Conservation (phyloP, 1,284 basidiomycete species). For the Schizophyllum amplum region DNA sequence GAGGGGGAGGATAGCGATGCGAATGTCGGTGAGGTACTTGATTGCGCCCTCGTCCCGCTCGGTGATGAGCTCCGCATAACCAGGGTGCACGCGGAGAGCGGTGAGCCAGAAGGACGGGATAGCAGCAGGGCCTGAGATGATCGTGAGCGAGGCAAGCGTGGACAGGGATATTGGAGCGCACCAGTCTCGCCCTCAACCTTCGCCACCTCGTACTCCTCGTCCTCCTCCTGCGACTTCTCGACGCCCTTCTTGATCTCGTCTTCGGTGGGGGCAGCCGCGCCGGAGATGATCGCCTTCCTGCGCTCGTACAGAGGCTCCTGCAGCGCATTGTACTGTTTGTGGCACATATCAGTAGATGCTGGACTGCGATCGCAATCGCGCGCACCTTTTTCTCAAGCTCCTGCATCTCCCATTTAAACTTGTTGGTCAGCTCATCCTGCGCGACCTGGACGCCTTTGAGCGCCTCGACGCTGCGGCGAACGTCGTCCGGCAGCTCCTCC, state of each 20-base stretch:
- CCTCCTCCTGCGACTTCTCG: slow-evolving; percentile 57
- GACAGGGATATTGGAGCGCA: not conserved
- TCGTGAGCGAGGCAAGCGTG: not conserved
- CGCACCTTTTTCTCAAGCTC: slow-evolving; percentile 93
- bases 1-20: slow-evolving; percentile 51
- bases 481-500: slow-evolving; percentile 75
- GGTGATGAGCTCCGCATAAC: slow-evolving; percentile 84
- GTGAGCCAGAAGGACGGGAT: slow-evolving; percentile 81
- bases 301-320: slow-evolving; percentile 87
- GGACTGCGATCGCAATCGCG: slow-evolving; percentile 5
- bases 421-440: slow-evolving; percentile 88
- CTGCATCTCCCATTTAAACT: slow-evolving; percentile 95
- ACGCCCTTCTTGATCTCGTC: slow-evolving; percentile 50
- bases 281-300: slow-evolving; percentile 78
- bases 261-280: slow-evolving; percentile 72
- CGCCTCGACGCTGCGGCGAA: slow-evolving; percentile 84
- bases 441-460: slow-evolving; percentile 93
- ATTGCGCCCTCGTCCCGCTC: slow-evolving; percentile 83
- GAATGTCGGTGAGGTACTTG: slow-evolving; percentile 62
- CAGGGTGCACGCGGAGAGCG: slow-evolving; percentile 87
- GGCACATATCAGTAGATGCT: slow-evolving; percentile 6
- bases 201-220: slow-evolving; percentile 46
- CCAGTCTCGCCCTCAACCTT: not conserved
- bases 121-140: slow-evolving; percentile 2
- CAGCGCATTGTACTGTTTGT: slow-evolving; percentile 74